Conservation (phyloP, 345 rosid genomes). For the Schrenkiella parvula region DNA sequence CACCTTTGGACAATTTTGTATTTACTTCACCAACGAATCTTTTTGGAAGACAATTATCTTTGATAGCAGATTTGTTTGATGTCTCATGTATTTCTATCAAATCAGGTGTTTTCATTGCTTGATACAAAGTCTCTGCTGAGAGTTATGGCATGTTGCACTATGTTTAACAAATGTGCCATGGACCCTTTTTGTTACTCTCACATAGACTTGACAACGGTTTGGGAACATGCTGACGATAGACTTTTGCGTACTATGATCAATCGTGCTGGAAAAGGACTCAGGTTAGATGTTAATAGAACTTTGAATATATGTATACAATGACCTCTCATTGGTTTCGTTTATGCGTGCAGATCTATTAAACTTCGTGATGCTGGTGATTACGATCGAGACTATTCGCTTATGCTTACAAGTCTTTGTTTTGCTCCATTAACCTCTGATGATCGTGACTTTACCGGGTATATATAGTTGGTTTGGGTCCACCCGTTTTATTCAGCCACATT, state of each 20-base stretch:
- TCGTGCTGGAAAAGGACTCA: conserved; percentile 63
- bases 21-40: too few species aligned
- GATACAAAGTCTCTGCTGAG: conserved; percentile 65
- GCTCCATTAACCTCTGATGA: too few species aligned
- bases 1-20: too few species aligned
- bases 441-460: too few species aligned
- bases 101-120: conserved; percentile 70
- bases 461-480: too few species aligned
- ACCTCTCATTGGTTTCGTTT: neutral
- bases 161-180: conserved; percentile 67
- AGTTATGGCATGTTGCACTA: conserved; percentile 62
- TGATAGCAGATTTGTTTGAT: neutral
- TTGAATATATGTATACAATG: neutral
- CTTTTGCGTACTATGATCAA: conserved; percentile 64
- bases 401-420: too few species aligned
- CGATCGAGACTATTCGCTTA: too few species aligned
- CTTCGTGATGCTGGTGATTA: too few species aligned
- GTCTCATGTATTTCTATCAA: too few species aligned
- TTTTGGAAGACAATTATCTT: too few species aligned
- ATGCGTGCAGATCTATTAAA: conserved; percentile 37
- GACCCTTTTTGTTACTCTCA: conserved; percentile 62
- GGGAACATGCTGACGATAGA: conserved; percentile 39
- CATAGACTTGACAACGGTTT: conserved; percentile 66
- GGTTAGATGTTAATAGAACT: conserved; percentile 32
- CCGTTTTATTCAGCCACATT: too few species aligned